Percentiles rank a stretch among this genome's conserved stretches.
These are phyloP conservation scores for Vishniacozyma victoriae DNA, from an alignment of 768 basidiomycete genomes.

Conservation along the genomic window DNA sequence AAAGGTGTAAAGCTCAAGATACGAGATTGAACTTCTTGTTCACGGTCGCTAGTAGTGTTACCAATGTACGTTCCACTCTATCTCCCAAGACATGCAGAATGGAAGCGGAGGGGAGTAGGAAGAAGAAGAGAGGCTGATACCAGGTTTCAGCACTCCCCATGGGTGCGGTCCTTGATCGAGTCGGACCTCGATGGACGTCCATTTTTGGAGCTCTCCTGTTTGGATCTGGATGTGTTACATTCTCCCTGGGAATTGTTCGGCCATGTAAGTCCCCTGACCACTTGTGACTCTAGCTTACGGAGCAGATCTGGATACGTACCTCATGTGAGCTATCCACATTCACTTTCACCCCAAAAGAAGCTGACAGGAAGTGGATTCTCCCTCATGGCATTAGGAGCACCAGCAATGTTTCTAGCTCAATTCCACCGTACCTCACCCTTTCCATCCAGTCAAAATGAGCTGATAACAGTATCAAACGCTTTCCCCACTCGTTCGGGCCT, in stretches of 20 bases:
- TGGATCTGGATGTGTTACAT: constrained; percentile 41
- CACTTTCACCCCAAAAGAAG: background rate
- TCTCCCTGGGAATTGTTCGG: constrained; percentile 32
- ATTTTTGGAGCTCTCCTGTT: constrained; percentile 45
- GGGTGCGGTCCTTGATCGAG: constrained; percentile 37
- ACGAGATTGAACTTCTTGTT: constrained; percentile 46
- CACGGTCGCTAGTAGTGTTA: constrained; percentile 45
- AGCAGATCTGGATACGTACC: constrained; percentile 43
- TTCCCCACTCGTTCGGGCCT: constrained; percentile 48
- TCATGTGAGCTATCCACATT: constrained; percentile 18
- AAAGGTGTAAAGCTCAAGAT: constrained; percentile 28
- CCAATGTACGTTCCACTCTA: constrained; percentile 40
- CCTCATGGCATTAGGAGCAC: constrained; percentile 47
- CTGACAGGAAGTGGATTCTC: constrained; percentile 36
- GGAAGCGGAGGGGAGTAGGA: too few species aligned
- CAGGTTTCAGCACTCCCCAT: constrained; percentile 38
- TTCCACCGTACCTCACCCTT: constrained; percentile 41
- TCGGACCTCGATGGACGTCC: constrained; percentile 43
- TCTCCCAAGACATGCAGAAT: background rate
- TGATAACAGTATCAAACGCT: constrained; percentile 43
- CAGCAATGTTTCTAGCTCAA: constrained; percentile 47
- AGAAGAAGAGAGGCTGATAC: constrained; percentile 11
- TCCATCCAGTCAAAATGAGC: background rate
- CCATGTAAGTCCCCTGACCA: constrained; percentile 19
- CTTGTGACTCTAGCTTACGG: background rate